A percentile compares a stretch with the other conserved stretches of the same genome.
phyloP scores from a whole-genome alignment of 1,284 basidiomycete genomes.

The Irpex sp. region DNA sequence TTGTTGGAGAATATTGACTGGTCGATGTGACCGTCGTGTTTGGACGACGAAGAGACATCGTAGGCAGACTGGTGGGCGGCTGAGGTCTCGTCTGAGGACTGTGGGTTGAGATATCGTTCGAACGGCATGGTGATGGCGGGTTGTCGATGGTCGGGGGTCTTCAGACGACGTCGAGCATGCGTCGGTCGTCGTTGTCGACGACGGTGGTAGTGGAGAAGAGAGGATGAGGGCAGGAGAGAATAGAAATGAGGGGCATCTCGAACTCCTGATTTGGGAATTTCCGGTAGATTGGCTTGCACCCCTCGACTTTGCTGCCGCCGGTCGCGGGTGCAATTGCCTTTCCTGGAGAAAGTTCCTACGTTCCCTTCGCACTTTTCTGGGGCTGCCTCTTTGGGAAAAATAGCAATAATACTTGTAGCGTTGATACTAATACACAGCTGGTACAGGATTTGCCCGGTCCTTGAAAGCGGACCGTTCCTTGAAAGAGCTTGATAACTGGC shows the following conservation, averaged over 20 bases:
- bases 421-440: no score
- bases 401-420: no score
- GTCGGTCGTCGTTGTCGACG: neutral
- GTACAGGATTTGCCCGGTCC: no score
- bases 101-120: conserved; percentile 32
- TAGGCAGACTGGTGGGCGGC: conserved; percentile 4
- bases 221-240: neutral
- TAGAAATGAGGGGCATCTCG: neutral
- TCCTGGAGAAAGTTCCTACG: neutral
- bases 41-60: conserved; percentile 7
- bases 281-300: neutral
- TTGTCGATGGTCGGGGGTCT: neutral
- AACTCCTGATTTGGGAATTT: neutral
- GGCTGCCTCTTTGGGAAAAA: neutral
- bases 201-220: neutral
- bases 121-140: conserved; percentile 30
- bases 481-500: no score
- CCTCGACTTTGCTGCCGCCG: neutral
- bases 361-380: neutral
- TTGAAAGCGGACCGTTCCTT: no score
- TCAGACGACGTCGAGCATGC: neutral
- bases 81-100: conserved; percentile 12
- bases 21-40: conserved; percentile 17
- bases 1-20: conserved; percentile 25
- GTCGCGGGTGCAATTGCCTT: neutral